Conservation (phyloP, 1,284 basidiomycete species). For the Puccinia brachypodii region DNA sequence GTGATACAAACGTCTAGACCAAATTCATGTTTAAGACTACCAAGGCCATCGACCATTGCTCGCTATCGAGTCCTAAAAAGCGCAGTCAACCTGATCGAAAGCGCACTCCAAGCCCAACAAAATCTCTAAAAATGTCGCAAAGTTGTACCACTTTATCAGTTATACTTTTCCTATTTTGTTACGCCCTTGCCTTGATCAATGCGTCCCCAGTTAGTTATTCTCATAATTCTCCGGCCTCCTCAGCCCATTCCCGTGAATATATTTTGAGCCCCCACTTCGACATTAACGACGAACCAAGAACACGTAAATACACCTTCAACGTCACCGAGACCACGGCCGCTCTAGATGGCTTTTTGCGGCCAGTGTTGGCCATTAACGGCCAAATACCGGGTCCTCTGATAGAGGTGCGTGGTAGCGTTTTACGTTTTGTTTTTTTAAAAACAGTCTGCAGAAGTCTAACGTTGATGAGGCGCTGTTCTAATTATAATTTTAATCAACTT, state of each 20-base stretch:
- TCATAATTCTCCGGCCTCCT: neutral
- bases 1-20: neutral
- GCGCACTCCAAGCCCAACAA: neutral
- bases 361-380: slow-evolving; percentile 62
- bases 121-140: neutral
- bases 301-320: slow-evolving; percentile 52
- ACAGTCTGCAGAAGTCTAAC: too few relatives aligned
- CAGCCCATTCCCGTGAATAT: slow-evolving; percentile 35
- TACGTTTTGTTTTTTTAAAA: too few relatives aligned
- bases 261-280: slow-evolving; percentile 51
- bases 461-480: too few relatives aligned
- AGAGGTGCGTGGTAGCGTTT: slow-evolving; percentile 58
- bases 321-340: slow-evolving; percentile 51
- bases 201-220: neutral
- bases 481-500: too few relatives aligned
- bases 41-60: neutral
- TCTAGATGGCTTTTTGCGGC: slow-evolving; percentile 59
- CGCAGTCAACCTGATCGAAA: neutral
- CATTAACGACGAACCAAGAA: slow-evolving; percentile 50
- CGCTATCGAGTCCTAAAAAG: neutral
- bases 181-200: neutral
- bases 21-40: neutral
- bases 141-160: neutral
- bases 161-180: neutral
- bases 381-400: slow-evolving; percentile 62